Base-by-base conservation (phyloP, 2,329 filamentous ascomycete species). In the Nannizziopsis barbatae region DNA sequence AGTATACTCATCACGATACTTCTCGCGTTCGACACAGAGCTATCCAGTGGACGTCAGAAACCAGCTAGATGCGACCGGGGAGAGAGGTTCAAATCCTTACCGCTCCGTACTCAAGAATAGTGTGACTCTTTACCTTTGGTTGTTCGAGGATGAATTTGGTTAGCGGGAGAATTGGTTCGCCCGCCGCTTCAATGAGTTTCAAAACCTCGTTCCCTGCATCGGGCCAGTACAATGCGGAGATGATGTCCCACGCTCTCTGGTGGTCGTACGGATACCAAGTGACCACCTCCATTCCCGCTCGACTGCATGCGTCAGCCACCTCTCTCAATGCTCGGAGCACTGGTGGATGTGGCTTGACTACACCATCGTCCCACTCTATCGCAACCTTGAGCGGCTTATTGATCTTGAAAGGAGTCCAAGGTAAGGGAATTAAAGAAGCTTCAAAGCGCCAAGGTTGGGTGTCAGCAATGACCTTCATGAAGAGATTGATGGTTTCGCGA, bases 91-190 rank as follows among this genome's bases (percentile, higher is more conserved):
- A 9, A n/a, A n/a, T 9, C 2, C 44, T 15, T 50, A 49, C 56
- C 55, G 53, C 63, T 61, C 66, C 72, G 5, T 71, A 53, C 37
- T 74, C 71, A 3, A 62, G 58, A 3, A 73, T 60, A 12, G 60
- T 64, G 7, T 69, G 64, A 11, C 60, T 51, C 55, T 69, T 68
- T 3, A 72, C 65, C 38, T 71, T 67, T 0, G 73, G 69, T 50
- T 81, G 77, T 1, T 75, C 70, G 48, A 72, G 65, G 43, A 83
- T 80, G 57, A 75, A 79, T 50, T 75, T 68, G 0, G 76, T 73
- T 0, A 84, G 63, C 0, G 80, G 78, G 1, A 74, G 64, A 57
- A 72, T 67, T 0, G 80, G 78, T 56, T 84, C 80, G 1, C 74
- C 75, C 0, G 73, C 73, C 1, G 68, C 65, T 1, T 71, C 65